A percentile compares a stretch with the other conserved stretches of the same genome.
These are phyloP conservation scores for Orbilia quercus DNA, from an alignment of 2,329 filamentous ascomycete genomes.

Conservation along the genomic window DNA sequence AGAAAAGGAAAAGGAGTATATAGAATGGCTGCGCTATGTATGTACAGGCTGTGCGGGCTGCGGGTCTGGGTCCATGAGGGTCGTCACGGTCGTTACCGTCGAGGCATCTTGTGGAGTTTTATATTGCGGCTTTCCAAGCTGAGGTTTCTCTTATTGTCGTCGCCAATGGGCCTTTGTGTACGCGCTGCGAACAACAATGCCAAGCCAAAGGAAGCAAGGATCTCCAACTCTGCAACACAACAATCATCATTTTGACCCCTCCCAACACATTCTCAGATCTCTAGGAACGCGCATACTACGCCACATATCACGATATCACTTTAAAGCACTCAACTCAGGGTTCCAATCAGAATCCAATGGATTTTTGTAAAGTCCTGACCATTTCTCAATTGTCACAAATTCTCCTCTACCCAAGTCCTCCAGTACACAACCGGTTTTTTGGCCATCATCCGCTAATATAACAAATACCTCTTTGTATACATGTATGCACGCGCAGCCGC, in stretches of 20 bases:
- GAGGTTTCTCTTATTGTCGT: constrained; percentile 10
- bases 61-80: constrained; percentile 14
- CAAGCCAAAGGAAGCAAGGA: constrained; percentile 20
- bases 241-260: constrained; percentile 7
- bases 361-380: no score
- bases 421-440: no score
- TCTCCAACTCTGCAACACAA: constrained; percentile 17
- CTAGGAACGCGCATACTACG: neutral
- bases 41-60: constrained; percentile 24
- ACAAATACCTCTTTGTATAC: no score
- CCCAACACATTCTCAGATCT: constrained; percentile 2
- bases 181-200: constrained; percentile 41
- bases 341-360: no score
- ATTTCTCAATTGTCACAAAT: no score
- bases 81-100: constrained; percentile 42
- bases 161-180: constrained; percentile 29
- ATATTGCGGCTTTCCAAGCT: constrained; percentile 27
- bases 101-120: constrained; percentile 21
- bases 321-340: no score
- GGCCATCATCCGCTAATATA: no score
- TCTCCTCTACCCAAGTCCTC: no score
- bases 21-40: constrained; percentile 21
- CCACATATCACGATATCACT: no score
- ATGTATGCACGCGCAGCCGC: no score
- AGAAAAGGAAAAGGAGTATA: constrained; percentile 8